These are phyloP conservation scores for Cercospora sojina DNA, from an alignment of 2,329 filamentous ascomycete species.

Conservation along the genomic window DNA sequence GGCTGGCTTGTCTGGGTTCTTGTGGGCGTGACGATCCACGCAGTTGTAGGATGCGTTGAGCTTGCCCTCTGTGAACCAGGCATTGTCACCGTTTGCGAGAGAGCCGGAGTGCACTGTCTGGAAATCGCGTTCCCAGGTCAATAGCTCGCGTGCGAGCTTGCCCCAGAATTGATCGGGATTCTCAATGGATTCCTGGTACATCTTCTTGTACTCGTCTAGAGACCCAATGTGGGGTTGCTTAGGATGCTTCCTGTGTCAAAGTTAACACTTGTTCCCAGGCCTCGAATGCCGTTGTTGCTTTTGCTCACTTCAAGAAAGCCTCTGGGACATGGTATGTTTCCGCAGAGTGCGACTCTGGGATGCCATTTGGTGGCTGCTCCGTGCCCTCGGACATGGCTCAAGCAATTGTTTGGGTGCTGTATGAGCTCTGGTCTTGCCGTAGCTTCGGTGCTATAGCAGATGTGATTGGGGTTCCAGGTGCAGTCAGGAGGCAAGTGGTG, in stretches of 20 bases:
- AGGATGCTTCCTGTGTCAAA: slow-evolving; percentile 56
- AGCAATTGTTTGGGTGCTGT: not conserved
- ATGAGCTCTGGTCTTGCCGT: slow-evolving; percentile 6
- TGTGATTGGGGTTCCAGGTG: not conserved
- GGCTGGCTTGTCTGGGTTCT: slow-evolving; percentile 86
- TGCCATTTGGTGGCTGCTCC: slow-evolving; percentile 24
- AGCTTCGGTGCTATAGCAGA: slow-evolving; percentile 8
- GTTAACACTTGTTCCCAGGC: slow-evolving; percentile 10
- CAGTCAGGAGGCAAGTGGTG: not conserved
- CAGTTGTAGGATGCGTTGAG: slow-evolving; percentile 98
- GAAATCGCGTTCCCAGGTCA: slow-evolving; percentile 90
- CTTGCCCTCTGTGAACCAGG: slow-evolving; percentile 92
- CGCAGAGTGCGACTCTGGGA: slow-evolving; percentile 32
- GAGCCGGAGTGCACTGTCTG: slow-evolving; percentile 80
- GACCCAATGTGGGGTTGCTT: slow-evolving; percentile 59
- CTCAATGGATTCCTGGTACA: slow-evolving; percentile 81
- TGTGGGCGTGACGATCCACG: slow-evolving; percentile 93
- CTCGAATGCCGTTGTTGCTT: not conserved
- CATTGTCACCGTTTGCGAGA: slow-evolving; percentile 75
- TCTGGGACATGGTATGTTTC: slow-evolving; percentile 33
- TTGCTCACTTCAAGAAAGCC: slow-evolving; percentile 44
- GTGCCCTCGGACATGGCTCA: slow-evolving; percentile 29
- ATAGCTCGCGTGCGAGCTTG: slow-evolving; percentile 77
- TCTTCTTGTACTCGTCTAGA: slow-evolving; percentile 61
- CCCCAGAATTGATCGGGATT: slow-evolving; percentile 90